These are phyloP conservation scores for Gamarada debralockiae DNA, from an alignment of 495 filamentous ascomycete species.

Conservation along the genomic window DNA sequence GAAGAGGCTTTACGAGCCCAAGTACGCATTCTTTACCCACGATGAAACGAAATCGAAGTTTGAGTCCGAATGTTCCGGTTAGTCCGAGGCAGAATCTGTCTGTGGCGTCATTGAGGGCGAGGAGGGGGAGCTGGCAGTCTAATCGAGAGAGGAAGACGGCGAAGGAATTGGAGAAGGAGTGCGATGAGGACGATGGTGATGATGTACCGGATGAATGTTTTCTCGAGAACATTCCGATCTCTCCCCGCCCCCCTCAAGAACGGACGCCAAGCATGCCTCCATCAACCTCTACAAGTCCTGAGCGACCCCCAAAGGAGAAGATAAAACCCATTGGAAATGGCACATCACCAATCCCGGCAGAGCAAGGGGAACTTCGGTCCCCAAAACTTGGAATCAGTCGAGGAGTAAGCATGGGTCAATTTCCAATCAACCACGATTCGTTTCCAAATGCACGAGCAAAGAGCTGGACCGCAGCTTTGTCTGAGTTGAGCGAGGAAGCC, in stretches of 20 bases:
- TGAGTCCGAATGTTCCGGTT: conserved; percentile 18
- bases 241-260: conserved; percentile 70
- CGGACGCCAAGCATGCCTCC: conserved; percentile 48
- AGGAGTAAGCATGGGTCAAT: conserved; percentile 24
- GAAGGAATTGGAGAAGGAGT: conserved; percentile 81
- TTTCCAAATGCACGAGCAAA: conserved; percentile 57
- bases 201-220: conserved; percentile 90
- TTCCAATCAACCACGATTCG: conserved; percentile 21
- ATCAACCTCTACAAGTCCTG: conserved; percentile 48
- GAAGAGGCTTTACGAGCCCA: conserved; percentile 23
- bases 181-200: conserved; percentile 72
- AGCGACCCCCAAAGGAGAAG: conserved; percentile 45
- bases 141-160: conserved; percentile 61
- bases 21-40: conserved; percentile 17
- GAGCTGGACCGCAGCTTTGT: conserved; percentile 80
- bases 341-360: conserved; percentile 44
- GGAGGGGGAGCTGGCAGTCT: conserved; percentile 71
- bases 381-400: conserved; percentile 19
- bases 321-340: conserved; percentile 50
- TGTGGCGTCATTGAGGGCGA: conserved; percentile 35
- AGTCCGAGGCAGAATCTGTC: conserved; percentile 33
- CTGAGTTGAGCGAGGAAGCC: conserved; percentile 79
- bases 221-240: conserved; percentile 93
- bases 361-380: conserved; percentile 44
- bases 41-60: conserved; percentile 23